Percentiles rank a stretch among this genome's conserved stretches.
phyloP scores from a whole-genome alignment of 352 stramenopile genomes.

The Pythium phragmiticola region DNA sequence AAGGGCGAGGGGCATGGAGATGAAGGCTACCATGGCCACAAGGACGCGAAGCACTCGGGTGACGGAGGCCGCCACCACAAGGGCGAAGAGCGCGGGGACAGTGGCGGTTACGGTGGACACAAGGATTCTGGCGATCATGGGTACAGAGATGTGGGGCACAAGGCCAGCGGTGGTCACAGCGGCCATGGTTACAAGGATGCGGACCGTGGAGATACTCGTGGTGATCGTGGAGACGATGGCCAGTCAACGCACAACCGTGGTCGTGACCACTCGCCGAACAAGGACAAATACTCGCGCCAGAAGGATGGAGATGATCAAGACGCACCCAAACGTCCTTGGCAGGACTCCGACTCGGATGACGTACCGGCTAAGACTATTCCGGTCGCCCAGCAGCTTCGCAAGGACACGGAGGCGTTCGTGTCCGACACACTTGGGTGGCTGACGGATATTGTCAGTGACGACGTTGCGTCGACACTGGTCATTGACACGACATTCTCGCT shows the following conservation, averaged over 20 bases:
- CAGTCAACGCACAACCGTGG: background rate
- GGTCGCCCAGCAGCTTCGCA: conserved; percentile 8
- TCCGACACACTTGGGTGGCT: conserved; percentile 11
- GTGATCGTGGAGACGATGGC: background rate
- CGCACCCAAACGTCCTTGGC: background rate
- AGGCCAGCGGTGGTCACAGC: too few species aligned
- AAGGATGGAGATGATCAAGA: background rate
- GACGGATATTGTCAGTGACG: conserved; percentile 6
- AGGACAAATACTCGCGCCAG: background rate
- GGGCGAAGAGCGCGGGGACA: too few species aligned
- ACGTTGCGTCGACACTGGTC: conserved; percentile 9
- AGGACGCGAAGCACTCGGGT: too few species aligned
- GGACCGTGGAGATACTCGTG: background rate
- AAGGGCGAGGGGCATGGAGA: too few species aligned
- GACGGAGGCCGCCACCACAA: too few species aligned
- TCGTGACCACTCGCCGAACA: background rate
- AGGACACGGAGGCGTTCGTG: conserved; percentile 14
- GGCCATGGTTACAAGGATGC: background rate
- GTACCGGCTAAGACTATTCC: background rate
- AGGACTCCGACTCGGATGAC: background rate
- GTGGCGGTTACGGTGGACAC: background rate
- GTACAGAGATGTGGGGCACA: background rate
- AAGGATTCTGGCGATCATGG: background rate
- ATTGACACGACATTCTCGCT: conserved; percentile 22
- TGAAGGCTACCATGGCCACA: too few species aligned